Evolutionary conservation across 2,329 filamentous ascomycete species (phyloP).

Genomic region (Cercospora sp.): DNA sequence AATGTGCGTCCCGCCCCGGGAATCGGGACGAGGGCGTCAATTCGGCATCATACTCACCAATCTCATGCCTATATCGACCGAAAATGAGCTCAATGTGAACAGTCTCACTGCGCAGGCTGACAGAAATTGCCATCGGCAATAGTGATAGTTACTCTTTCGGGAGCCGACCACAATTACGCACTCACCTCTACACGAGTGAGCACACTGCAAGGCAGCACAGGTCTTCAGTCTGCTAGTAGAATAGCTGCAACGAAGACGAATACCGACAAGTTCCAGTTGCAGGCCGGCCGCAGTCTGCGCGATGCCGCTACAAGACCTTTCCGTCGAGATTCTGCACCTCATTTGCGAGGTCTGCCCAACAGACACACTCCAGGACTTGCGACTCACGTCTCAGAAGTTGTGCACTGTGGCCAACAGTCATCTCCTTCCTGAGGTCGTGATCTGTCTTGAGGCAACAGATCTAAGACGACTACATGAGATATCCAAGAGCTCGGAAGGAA

Average conservation of each 20-base stretch:
- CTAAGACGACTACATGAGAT: background rate
- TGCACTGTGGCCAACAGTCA: background rate
- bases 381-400: constrained; percentile 5
- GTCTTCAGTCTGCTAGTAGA: background rate
- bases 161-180: background rate
- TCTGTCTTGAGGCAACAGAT: background rate
- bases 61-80: background rate
- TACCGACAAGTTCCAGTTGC: background rate
- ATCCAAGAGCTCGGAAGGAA: background rate
- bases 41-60: background rate
- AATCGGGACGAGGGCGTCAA: background rate
- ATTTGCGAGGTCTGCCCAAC: constrained; percentile 6
- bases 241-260: background rate
- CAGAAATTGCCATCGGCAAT: background rate
- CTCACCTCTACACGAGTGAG: background rate
- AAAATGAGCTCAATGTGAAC: background rate
- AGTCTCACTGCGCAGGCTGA: background rate
- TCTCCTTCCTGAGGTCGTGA: background rate
- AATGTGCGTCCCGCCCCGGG: background rate
- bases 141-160: too few relatives aligned
- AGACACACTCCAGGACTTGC: background rate
- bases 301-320: constrained; percentile 3
- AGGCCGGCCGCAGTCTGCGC: background rate
- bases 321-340: constrained; percentile 4
- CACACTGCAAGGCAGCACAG: background rate